A percentile compares a stretch with the other conserved stretches of the same genome.
These are phyloP conservation scores for Ceratobasidium sp. DNA, from an alignment of 1,284 basidiomycete species.

Conservation along the genomic window DNA sequence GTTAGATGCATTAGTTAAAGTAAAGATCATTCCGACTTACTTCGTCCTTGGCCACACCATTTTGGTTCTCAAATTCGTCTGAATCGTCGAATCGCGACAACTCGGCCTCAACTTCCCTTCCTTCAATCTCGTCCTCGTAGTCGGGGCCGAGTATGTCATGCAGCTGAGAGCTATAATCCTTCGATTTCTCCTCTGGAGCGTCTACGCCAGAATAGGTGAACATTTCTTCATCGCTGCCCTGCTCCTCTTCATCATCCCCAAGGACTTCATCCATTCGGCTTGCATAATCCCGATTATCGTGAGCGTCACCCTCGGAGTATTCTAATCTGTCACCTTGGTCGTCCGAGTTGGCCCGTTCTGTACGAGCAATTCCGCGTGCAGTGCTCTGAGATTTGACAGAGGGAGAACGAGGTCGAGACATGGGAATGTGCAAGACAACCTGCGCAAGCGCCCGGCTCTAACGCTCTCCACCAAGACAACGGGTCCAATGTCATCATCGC, in stretches of 20 bases:
- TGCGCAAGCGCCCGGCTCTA: slow-evolving; percentile 10
- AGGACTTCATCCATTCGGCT: slow-evolving; percentile 78
- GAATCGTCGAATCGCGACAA: slow-evolving; percentile 53
- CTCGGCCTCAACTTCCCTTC: slow-evolving; percentile 57
- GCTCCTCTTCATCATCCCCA: slow-evolving; percentile 61
- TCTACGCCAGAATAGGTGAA: slow-evolving; percentile 80
- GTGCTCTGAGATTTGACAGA: slow-evolving; percentile 22
- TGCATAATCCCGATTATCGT: slow-evolving; percentile 63
- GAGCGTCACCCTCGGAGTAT: background rate
- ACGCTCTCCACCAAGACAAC: background rate
- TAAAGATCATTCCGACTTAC: background rate
- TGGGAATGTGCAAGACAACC: slow-evolving; percentile 15
- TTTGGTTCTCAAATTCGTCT: slow-evolving; percentile 50
- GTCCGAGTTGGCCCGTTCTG: background rate
- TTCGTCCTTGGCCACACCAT: background rate
- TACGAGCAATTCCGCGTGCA: background rate
- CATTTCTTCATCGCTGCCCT: slow-evolving; percentile 65
- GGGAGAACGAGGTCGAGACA: slow-evolving; percentile 10
- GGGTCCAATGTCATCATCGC: background rate
- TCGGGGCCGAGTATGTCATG: slow-evolving; percentile 77
- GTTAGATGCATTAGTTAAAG: background rate
- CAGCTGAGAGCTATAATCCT: slow-evolving; percentile 70
- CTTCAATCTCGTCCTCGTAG: slow-evolving; percentile 58
- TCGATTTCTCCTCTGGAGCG: slow-evolving; percentile 53
- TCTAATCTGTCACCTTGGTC: background rate